Conservation (phyloP, 192 early-diverging fungal genomes). For the Dimargaris cristalligena region DNA sequence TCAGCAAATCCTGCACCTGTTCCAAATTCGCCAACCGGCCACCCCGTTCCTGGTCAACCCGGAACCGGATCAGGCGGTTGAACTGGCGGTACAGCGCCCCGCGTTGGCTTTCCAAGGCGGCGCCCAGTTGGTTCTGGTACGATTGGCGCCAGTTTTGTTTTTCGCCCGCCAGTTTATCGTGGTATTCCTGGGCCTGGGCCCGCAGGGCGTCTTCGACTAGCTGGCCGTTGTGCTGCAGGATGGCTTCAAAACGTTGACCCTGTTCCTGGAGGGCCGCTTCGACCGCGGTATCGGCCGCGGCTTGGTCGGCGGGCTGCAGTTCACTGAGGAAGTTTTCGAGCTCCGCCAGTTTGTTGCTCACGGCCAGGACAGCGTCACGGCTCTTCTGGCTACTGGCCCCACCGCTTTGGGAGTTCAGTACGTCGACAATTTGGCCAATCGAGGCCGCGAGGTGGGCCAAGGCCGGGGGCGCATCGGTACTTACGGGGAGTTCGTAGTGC, state of each 20-base stretch:
- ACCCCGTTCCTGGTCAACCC: constrained; percentile 78
- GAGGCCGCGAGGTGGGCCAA: constrained; percentile 19
- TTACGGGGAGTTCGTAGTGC: constrained; percentile 25
- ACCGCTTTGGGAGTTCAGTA: constrained; percentile 21
- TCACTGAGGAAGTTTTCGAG: constrained; percentile 30
- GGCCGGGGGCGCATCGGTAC: constrained; percentile 19
- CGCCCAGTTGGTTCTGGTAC: constrained; percentile 23
- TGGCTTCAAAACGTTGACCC: constrained; percentile 30
- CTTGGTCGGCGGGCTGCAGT: constrained; percentile 24
- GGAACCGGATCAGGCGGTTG: constrained; percentile 52
- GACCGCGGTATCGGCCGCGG: no score
- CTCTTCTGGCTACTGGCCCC: constrained; percentile 18
- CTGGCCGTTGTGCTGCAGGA: constrained; percentile 17
- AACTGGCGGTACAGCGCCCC: constrained; percentile 54
- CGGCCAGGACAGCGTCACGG: constrained; percentile 19
- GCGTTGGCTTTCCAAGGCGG: constrained; percentile 44
- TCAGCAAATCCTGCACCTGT: constrained; percentile 58
- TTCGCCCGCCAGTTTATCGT: constrained; percentile 28
- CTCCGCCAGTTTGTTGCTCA: constrained; percentile 29
- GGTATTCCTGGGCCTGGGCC: constrained; percentile 22
- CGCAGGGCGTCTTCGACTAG: constrained; percentile 18
- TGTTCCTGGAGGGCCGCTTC: constrained; percentile 42
- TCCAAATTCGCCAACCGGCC: constrained; percentile 77
- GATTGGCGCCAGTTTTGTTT: constrained; percentile 25
- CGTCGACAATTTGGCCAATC: constrained; percentile 18